Base-by-base conservation (phyloP, 139 green algal species). In the Pleodorina starrii region DNA sequence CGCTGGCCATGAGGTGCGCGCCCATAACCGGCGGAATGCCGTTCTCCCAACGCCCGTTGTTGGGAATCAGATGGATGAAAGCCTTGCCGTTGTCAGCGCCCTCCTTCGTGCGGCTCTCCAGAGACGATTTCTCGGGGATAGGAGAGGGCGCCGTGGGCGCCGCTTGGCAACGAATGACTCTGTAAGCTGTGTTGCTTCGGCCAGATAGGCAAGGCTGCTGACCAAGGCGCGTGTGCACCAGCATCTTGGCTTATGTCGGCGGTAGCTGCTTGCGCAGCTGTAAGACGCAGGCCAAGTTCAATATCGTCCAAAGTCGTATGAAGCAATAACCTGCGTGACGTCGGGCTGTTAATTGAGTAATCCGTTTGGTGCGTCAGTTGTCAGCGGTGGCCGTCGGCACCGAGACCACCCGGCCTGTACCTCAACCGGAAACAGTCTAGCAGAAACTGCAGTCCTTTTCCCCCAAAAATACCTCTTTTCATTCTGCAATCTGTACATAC, bases 11-110 rank as follows among this genome's bases (percentile, higher is more conserved):
- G 1, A 97, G 92, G 88, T 99, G 97, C 36, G 95, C 96, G 35
- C 97, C 97, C 96, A 98, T 98, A 36, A 97, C 96, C 14, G 96
- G 92, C 12, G 97, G 97, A 35, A 99, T 94, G 27, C 97, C 97
- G 35, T 94, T 92, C 1, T 87, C 35, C 96, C 97, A 98, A 66
- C 42, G 74, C 1, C 91, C 91, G 71, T 85, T 95, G 36, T 95
- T 92, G 0, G 92, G 91, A 46, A 97, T 97, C 17, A 94, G 48
- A 93, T 97, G 96, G 69, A 96, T 89, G 73, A 91, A 59, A 12
- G 87, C 77, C 69, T 84, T 69, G 77, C 74, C 54, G 87, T 86
- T 43, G 68, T 86, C 76, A n/a, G 9, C 32, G 38, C 60, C 86
- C 46, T 86, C 75, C 43, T 82, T 44, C 38, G 11, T 2, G 3